Percentiles rank a stretch among this genome's conserved stretches.
phyloP scores from a whole-genome alignment of 179 eudicot genomes.

The Heliamphora ciliata region DNA sequence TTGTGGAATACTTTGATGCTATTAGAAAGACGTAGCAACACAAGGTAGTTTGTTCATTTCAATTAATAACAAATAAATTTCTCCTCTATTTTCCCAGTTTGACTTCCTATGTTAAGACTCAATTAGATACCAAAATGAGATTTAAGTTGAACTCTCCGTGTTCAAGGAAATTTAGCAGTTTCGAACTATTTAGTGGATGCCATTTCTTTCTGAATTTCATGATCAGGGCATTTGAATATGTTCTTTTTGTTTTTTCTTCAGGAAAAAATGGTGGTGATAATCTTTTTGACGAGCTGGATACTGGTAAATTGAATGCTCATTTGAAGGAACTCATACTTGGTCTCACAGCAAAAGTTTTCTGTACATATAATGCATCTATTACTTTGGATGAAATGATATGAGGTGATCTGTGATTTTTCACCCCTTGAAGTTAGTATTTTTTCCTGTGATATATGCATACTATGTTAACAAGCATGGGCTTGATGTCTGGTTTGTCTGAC shows the following conservation, averaged over 20 bases:
- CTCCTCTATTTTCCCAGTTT: constrained; percentile 43
- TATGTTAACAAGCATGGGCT: neutral
- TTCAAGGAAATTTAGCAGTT: constrained; percentile 74
- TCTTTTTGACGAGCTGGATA: too few species aligned
- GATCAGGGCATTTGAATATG: too few species aligned
- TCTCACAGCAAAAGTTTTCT: constrained; percentile 94
- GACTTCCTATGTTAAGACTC: constrained; percentile 88
- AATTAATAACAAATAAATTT: too few species aligned
- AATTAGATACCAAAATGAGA: too few species aligned
- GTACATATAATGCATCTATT: too few species aligned
- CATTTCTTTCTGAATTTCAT: too few species aligned
- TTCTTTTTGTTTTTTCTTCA: too few species aligned
- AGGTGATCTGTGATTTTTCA: constrained; percentile 4
- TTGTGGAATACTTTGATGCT: constrained; percentile 4
- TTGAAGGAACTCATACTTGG: constrained; percentile 96
- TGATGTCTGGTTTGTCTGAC: neutral
- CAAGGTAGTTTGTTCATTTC: too few species aligned
- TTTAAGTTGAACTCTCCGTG: constrained; percentile 64
- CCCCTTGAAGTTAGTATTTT: neutral
- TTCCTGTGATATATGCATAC: neutral
- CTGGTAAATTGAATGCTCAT: constrained; percentile 80
- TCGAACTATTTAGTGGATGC: constrained; percentile 43
- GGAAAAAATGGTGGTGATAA: too few species aligned
- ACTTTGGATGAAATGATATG: constrained; percentile 82
- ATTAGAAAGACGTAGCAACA: too few species aligned